Evolutionary conservation across 768 basidiomycete genomes (phyloP).

Genomic region (Suillus paluster): DNA sequence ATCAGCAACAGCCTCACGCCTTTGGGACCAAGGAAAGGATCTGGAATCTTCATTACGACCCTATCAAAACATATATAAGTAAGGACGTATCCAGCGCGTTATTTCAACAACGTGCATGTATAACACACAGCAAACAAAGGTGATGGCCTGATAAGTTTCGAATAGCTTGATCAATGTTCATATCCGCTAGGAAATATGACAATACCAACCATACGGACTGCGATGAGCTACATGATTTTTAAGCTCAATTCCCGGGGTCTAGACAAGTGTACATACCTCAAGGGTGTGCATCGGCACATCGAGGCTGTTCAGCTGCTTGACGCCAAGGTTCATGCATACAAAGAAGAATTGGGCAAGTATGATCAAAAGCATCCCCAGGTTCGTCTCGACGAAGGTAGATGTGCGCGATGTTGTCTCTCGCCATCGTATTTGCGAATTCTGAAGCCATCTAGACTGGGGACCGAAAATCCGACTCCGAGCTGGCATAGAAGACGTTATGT

Average conservation of each 20-base stretch:
- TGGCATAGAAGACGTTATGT: background rate
- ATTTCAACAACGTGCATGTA: constrained; percentile 47
- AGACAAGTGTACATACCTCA: constrained; percentile 45
- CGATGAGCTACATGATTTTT: constrained; percentile 46
- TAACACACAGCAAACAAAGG: constrained; percentile 52
- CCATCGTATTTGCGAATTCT: background rate
- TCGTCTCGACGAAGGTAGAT: constrained; percentile 31
- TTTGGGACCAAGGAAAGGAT: constrained; percentile 73
- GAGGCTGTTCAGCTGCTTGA: constrained; percentile 63
- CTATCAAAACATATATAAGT: constrained; percentile 20
- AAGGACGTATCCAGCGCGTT: background rate
- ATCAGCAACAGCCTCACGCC: constrained; percentile 63
- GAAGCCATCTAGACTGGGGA: background rate
- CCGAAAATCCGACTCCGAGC: background rate
- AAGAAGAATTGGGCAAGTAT: constrained; percentile 61
- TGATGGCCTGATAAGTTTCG: constrained; percentile 45
- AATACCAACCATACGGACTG: constrained; percentile 58
- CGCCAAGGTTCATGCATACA: constrained; percentile 61
- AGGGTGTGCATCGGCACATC: constrained; percentile 62
- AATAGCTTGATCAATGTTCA: constrained; percentile 4
- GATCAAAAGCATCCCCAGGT: constrained; percentile 65
- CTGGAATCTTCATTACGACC: constrained; percentile 45
- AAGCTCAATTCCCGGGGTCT: background rate
- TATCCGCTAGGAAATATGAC: background rate
- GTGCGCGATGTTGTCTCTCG: background rate